Evolutionary conservation across 805 yeast genomes (phyloP), one percentile per base, ranked within the genome.

Genomic region (Nakazawaea anatomiae): DNA sequence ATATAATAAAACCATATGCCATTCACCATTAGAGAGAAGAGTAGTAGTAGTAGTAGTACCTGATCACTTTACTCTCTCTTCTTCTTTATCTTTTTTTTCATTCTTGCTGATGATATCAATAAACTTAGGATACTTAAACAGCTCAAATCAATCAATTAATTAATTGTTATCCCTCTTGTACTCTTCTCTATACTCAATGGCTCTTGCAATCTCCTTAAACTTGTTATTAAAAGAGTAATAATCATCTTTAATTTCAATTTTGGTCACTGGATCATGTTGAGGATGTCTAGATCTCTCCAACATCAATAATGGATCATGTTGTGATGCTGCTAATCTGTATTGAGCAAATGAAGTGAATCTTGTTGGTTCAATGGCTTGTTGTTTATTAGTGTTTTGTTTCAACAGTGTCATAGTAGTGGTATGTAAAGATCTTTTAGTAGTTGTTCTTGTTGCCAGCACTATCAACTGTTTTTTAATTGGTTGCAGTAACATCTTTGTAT

Each of bases 111-210:
- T 18, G 2, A 18, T 18, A 18, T 18, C 25, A 18, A 18, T 18
- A 18, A 18, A 18, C 25, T 18, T 18, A 18, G 2, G 25, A 18
- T 18, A 18, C 2, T 3, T 18, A 18, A 18, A 18, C 25, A 18
- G 25, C 25, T 18, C 25, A 18, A 18, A 18, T 18, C 25, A 18
- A 18, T 18, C 25, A 18, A 18, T 18, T 3, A 18, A 18, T 18
- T 18, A 18, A 18, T 18, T 18, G 25, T 18, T 44, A 44, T n/a
- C 34, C 32, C 28, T 12, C 10, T 45, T 44, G 11, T 39, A 39
- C 35, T 44, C 39, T 10, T 46, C 44, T 31, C 43, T 51, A 29
- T 51, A 51, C 29, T 51, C 53, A 39, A 51, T 51, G 14, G 50
- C 27, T 38, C 53, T 46, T 8, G 53, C 53, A 18, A 46, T 43